Conservation (phyloP, 805 yeast genomes). For the Saccharomycopsis guyanensis region DNA sequence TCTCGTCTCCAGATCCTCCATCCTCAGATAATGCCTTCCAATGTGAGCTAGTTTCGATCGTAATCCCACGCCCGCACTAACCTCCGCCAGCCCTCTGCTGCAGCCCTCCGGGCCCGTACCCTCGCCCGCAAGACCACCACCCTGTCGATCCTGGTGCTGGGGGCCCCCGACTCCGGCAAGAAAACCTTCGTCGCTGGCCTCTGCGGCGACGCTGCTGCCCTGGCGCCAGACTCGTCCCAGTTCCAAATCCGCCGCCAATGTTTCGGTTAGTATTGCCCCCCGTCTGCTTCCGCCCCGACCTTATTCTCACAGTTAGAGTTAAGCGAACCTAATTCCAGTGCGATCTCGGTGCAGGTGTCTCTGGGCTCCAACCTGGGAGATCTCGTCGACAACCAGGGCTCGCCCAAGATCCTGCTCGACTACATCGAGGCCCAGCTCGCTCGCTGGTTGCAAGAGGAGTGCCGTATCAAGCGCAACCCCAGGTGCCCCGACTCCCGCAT, state of each 20-base stretch:
- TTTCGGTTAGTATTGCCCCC: slow-evolving; percentile 22
- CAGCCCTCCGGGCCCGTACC: too few relatives aligned
- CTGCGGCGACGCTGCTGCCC: slow-evolving; percentile 36
- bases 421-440: slow-evolving; percentile 75
- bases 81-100: too few relatives aligned
- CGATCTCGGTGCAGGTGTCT: slow-evolving; percentile 48
- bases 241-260: slow-evolving; percentile 20
- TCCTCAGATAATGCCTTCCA: too few relatives aligned
- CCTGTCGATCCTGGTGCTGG: slow-evolving; percentile 62
- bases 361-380: slow-evolving; percentile 79
- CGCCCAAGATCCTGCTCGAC: slow-evolving; percentile 42
- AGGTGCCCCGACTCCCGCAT: slow-evolving; percentile 71
- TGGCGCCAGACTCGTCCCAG: not conserved
- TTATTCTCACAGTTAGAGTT: slow-evolving; percentile 37
- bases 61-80: too few relatives aligned
- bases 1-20: too few relatives aligned
- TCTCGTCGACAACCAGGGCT: slow-evolving; percentile 49
- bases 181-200: slow-evolving; percentile 65
- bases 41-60: too few relatives aligned
- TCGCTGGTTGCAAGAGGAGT: slow-evolving; percentile 75
- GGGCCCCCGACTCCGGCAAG: slow-evolving; percentile 69
- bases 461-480: slow-evolving; percentile 80
- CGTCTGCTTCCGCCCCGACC: slow-evolving; percentile 32
- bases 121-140: too few relatives aligned
- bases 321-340: slow-evolving; percentile 48